These are phyloP conservation scores for Umbilicaria muhlenbergii DNA, from an alignment of 495 filamentous ascomycete genomes.

Conservation along the genomic window DNA sequence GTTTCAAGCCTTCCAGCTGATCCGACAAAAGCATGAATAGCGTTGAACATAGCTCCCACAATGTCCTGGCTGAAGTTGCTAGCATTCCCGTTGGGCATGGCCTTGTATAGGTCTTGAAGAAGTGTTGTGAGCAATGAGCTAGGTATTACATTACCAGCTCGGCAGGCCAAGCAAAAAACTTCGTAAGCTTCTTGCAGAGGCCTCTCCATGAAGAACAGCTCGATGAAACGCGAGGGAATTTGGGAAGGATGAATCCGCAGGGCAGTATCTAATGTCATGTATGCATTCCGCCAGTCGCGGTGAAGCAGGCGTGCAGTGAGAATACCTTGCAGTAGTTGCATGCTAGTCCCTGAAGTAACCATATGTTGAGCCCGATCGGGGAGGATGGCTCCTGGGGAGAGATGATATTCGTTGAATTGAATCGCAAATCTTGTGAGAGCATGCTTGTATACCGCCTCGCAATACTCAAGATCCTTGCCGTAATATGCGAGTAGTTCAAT, in stretches of 20 bases:
- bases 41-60: not conserved
- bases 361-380: not conserved
- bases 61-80: too few relatives aligned
- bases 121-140: not conserved
- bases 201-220: not conserved
- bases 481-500: not conserved
- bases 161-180: not conserved
- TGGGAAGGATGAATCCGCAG: not conserved
- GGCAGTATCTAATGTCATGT: constrained; percentile 1
- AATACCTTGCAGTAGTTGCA: constrained; percentile 1
- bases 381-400: not conserved
- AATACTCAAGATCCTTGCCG: not conserved
- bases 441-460: not conserved
- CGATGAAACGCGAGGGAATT: not conserved
- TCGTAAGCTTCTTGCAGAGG: not conserved
- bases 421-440: not conserved
- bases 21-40: not conserved
- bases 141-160: not conserved
- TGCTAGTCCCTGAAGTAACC: not conserved
- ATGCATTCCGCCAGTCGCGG: not conserved
- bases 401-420: not conserved
- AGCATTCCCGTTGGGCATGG: too few relatives aligned
- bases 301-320: not conserved
- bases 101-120: not conserved
- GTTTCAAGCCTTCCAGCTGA: not conserved